Base-by-base conservation (phyloP, 129 eudicot species). In the Centella asiatica region DNA sequence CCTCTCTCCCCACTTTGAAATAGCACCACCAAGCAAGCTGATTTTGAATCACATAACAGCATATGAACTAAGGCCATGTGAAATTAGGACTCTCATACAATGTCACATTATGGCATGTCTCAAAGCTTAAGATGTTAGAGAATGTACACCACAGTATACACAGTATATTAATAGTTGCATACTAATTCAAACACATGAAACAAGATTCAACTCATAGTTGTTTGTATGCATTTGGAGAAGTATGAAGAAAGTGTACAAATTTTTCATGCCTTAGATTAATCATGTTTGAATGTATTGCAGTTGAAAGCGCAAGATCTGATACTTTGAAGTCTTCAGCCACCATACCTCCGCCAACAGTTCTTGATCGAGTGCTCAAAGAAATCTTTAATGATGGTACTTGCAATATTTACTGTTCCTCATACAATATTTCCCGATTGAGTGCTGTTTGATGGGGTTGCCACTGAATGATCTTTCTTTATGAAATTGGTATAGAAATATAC, bases 331-430 rank as follows among this genome's bases (percentile, higher is more conserved):
- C 95, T 49, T 71, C 90, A 44, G 90, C 94, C 22, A 81, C 85
- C 33, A 70, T 87, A 62, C 96, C 98, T 59, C 96, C 96, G 29
- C 98, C 96, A 18, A 87, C 95, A 20, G 98, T 87, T 76, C 95
- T 92, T 80, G 98, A 87, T 69, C 96, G 98, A 59, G 95, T 92
- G 50, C 88, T 92, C 14, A 92, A 87, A 76, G 96, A 92, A 72
- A 94, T 92, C 54, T 92, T 87, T 80, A 88, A 78, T 44, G 84
- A 81, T 8, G 98, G 98, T 84, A 68, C 58, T 24, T 55, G 40
- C 13, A 45, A 22, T 57, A 12, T 15, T 44, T 32, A 19, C 17
- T 28, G 40, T 64, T 67, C 69, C 68, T 58, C 57, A 33, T 39
- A 33, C 26, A 31, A 4, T 70, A 26, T 60, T 61, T 52, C 18